Base-by-base conservation (phyloP, 2,329 filamentous ascomycete genomes). In the Cercospora beticola region DNA sequence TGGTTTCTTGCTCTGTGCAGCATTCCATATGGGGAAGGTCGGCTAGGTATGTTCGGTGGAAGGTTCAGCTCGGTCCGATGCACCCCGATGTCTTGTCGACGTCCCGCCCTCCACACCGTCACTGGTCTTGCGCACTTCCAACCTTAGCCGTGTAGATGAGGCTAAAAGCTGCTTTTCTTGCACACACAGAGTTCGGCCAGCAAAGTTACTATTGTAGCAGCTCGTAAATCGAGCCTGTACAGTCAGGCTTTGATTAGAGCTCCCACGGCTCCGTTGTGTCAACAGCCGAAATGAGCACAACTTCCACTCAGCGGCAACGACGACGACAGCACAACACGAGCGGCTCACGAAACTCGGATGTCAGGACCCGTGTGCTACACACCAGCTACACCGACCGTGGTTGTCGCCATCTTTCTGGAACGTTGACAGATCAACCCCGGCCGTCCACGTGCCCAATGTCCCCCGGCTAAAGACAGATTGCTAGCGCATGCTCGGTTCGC, bases 371-470 rank as follows among this genome's bases (percentile, higher is more conserved):
- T 58, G 63, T 52, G 12, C 54, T 30, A 52, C 63, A 30, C 40
- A 40, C 16, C 21, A 58, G 21, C n/a, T 9, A 30, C 8, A 26
- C 9, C 18, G 21, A 54, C 16, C 52, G 36, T 58, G 62, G 66
- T 59, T 14, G 33, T 62, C 61, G 49, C 63, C 46, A 68, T 68
- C 26, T 65, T 36, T 54, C 33, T 68, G 58, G 46, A 60, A 68
- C 67, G 36, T 66, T 49, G 31, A 57, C 62, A 68, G 40, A 18
- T 28, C n/a, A 10, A 54, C 31, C 49, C 62, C 64, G 56, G 28
- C 18, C 7, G 52, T 59, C 65, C 33, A 58, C 43, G 65, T 63
- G 59, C 58, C 8, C 49, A 54, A 16, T 26, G 23, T 14, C 46
- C 40, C 43, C 49, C 59, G 64, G 64, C 31, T 66, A 66, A 62